A percentile compares a stretch with the other conserved stretches of the same genome.
phyloP scores from a whole-genome alignment of 371 early-diverging fungal genomes.

The Parasitella parasitica region DNA sequence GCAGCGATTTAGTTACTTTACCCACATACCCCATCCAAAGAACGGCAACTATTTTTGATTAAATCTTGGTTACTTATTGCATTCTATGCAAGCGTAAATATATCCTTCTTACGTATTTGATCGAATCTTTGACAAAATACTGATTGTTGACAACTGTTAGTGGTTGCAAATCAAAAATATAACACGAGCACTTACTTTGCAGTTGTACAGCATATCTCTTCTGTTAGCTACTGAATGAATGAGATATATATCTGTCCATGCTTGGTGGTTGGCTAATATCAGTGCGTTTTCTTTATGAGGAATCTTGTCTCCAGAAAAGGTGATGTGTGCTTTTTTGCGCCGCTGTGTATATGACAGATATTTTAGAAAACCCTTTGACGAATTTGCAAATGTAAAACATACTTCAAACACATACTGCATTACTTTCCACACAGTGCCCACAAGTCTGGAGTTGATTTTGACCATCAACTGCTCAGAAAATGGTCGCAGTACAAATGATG shows the following conservation, averaged over 20 bases:
- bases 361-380: background rate
- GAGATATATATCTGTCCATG: constrained; percentile 67
- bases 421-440: constrained; percentile 61
- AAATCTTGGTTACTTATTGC: background rate
- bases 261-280: constrained; percentile 65
- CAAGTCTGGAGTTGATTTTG: constrained; percentile 58
- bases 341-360: background rate
- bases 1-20: no score
- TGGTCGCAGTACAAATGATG: constrained; percentile 54
- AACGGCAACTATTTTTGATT: constrained; percentile 44
- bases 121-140: constrained; percentile 76
- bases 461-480: constrained; percentile 56
- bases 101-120: constrained; percentile 72
- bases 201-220: constrained; percentile 63
- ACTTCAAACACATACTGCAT: constrained; percentile 66
- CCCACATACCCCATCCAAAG: constrained; percentile 68
- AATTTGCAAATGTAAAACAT: background rate
- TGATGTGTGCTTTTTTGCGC: constrained; percentile 59
- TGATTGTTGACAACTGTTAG: no score
- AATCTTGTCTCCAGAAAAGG: constrained; percentile 65
- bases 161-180: background rate
- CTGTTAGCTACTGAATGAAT: constrained; percentile 64
- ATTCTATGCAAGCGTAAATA: background rate
- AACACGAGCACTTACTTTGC: constrained; percentile 46
- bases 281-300: constrained; percentile 59